Conservation (phyloP, 305 asterid species). For the Lippia alba region DNA sequence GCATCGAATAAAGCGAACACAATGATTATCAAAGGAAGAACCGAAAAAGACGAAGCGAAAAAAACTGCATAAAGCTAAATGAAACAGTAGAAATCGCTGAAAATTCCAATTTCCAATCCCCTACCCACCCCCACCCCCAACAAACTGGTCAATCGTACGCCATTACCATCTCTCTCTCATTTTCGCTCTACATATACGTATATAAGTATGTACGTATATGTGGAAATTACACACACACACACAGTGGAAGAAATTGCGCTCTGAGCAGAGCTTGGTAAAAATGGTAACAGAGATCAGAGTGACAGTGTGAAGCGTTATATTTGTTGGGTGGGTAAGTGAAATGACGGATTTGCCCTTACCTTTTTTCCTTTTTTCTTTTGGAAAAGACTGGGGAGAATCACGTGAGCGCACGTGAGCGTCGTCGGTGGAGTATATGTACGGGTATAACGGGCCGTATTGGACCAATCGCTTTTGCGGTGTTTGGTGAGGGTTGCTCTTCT, state of each 20-base stretch:
- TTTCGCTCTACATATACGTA: not conserved
- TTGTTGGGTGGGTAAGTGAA: conserved; percentile 6
- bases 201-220: not conserved
- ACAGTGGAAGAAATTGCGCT: conserved; percentile 2
- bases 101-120: too few relatives aligned
- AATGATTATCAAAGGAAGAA: conserved; percentile 28
- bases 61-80: conserved; percentile 14
- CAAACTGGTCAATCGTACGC: conserved; percentile 19
- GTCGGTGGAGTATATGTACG: not conserved
- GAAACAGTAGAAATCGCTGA: conserved; percentile 30
- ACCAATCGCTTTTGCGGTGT: conserved; percentile 26
- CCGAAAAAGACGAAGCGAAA: conserved; percentile 2
- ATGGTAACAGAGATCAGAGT: conserved; percentile 39
- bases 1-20: conserved; percentile 36
- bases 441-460: not conserved
- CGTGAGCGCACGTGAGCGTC: conserved; percentile 46
- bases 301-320: conserved; percentile 47
- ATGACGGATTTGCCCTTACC: conserved; percentile 41
- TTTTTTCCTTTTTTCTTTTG: conserved; percentile 19
- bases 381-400: conserved; percentile 40
- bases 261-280: conserved; percentile 24
- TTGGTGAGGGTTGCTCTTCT: not conserved
- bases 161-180: conserved; percentile 32
- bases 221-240: not conserved
- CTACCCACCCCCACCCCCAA: not conserved